These are phyloP conservation scores for Penicillium sp. DNA, from an alignment of 2,329 filamentous ascomycete genomes.

Conservation along the genomic window DNA sequence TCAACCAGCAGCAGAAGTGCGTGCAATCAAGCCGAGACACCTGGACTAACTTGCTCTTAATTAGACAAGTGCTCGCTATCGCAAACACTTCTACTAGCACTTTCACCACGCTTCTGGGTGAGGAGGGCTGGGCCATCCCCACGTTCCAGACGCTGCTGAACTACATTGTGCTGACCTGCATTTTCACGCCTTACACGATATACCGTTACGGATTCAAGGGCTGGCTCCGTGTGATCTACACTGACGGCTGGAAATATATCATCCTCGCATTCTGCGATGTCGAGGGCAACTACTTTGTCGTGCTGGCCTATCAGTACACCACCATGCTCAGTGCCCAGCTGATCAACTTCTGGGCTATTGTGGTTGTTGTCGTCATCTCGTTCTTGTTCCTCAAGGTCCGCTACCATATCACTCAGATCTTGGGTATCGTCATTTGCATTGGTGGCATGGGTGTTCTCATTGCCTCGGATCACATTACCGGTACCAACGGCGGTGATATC, in stretches of 20 bases:
- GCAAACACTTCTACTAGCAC: conserved; percentile 95
- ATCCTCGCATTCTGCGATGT: conserved; percentile 93
- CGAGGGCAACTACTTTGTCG: conserved; percentile 97
- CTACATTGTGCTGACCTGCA: conserved; percentile 80
- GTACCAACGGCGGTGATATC: conserved; percentile 69
- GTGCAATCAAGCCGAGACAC: not conserved
- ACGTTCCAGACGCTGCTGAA: conserved; percentile 97
- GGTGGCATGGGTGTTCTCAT: conserved; percentile 89
- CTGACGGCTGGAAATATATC: conserved; percentile 90
- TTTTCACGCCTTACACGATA: conserved; percentile 82
- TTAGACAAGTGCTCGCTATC: conserved; percentile 77
- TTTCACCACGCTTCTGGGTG: conserved; percentile 76
- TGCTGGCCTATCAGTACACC: conserved; percentile 90
- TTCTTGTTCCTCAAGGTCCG: conserved; percentile 83
- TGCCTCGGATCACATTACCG: conserved; percentile 82
- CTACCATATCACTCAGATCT: conserved; percentile 84
- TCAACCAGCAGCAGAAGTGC: not conserved
- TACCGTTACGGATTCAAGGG: conserved; percentile 77
- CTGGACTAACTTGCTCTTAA: not conserved
- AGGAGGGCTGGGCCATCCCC: conserved; percentile 77
- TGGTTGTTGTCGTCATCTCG: conserved; percentile 85
- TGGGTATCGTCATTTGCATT: conserved; percentile 87
- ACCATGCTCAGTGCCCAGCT: conserved; percentile 92
- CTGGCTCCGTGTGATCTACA: conserved; percentile 67
- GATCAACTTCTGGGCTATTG: conserved; percentile 98